Percentiles rank a stretch among this genome's conserved stretches.
Evolutionary conservation across 2,329 filamentous ascomycete genomes (phyloP).

Genomic region (Neopestalotiopsis sp.): DNA sequence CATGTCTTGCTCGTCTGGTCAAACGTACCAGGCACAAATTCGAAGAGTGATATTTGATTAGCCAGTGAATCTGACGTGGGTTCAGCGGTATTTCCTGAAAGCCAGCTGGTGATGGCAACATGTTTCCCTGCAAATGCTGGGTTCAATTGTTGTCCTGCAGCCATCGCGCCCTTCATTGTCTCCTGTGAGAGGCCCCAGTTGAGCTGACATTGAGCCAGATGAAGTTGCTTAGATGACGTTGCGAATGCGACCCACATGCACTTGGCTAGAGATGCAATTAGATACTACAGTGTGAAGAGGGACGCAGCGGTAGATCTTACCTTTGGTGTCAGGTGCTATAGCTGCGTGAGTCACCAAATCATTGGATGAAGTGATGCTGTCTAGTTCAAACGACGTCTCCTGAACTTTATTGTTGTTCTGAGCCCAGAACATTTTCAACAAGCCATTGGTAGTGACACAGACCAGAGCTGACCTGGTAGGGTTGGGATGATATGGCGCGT

Average conservation of each 20-base stretch:
- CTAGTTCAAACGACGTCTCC: conserved; percentile 75
- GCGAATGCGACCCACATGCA: conserved; percentile 69
- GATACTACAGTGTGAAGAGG: not conserved
- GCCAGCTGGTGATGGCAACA: conserved; percentile 62
- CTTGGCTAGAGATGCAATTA: conserved; percentile 30
- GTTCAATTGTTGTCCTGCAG: conserved; percentile 51
- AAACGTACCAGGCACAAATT: conserved; percentile 70
- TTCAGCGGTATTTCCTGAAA: conserved; percentile 51
- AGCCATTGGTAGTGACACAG: conserved; percentile 75
- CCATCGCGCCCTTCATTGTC: conserved; percentile 56
- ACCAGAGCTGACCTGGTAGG: conserved; percentile 75
- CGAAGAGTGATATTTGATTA: conserved; percentile 73
- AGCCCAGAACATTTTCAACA: conserved; percentile 77
- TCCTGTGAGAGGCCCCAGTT: conserved; percentile 71
- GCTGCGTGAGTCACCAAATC: conserved; percentile 82
- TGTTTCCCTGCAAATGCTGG: conserved; percentile 61
- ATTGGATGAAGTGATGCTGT: conserved; percentile 73
- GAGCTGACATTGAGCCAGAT: conserved; percentile 74
- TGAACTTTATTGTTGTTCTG: conserved; percentile 75
- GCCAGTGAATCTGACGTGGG: conserved; percentile 54
- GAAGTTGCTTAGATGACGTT: conserved; percentile 73
- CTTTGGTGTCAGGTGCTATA: conserved; percentile 71
- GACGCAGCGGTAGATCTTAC: conserved; percentile 47
- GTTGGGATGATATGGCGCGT: conserved; percentile 76
- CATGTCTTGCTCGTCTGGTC: conserved; percentile 63